Conservation (phyloP, 192 early-diverging fungal genomes). For the Pecoramyces ruminantium region DNA sequence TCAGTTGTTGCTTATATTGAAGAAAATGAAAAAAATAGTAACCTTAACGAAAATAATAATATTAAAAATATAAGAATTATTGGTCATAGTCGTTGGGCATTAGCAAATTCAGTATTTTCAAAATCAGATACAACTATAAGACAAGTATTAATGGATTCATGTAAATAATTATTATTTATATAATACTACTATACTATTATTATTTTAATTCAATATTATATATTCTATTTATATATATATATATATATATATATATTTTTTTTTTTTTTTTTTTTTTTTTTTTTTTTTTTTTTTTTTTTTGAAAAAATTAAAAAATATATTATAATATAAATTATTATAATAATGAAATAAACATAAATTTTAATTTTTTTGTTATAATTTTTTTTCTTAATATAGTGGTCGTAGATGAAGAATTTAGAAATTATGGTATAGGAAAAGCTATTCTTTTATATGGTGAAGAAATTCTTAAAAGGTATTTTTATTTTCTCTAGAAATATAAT, state of each 20-base stretch:
- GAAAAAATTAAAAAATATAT: too few relatives aligned
- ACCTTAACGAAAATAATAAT: neutral
- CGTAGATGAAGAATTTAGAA: neutral
- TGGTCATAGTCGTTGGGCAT: neutral
- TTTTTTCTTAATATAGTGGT: too few relatives aligned
- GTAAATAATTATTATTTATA: neutral
- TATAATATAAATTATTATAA: too few relatives aligned
- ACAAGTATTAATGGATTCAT: neutral
- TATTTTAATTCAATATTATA: too few relatives aligned
- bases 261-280: too few relatives aligned
- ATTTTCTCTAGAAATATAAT: too few relatives aligned
- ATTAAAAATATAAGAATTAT: neutral
- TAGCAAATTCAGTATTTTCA: neutral
- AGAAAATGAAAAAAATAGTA: neutral
- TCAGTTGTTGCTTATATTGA: neutral
- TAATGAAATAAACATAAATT: too few relatives aligned
- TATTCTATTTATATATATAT: too few relatives aligned
- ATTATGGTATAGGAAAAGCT: neutral
- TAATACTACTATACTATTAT: too few relatives aligned
- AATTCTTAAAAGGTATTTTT: neutral
- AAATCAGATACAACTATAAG: neutral
- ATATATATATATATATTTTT: too few relatives aligned
- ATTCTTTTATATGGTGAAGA: neutral
- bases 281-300: too few relatives aligned
- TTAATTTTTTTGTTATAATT: too few relatives aligned